Percentiles rank a stretch among this genome's conserved stretches.
phyloP scores from a whole-genome alignment of 345 rosid genomes.

The Litchi chinensis region DNA sequence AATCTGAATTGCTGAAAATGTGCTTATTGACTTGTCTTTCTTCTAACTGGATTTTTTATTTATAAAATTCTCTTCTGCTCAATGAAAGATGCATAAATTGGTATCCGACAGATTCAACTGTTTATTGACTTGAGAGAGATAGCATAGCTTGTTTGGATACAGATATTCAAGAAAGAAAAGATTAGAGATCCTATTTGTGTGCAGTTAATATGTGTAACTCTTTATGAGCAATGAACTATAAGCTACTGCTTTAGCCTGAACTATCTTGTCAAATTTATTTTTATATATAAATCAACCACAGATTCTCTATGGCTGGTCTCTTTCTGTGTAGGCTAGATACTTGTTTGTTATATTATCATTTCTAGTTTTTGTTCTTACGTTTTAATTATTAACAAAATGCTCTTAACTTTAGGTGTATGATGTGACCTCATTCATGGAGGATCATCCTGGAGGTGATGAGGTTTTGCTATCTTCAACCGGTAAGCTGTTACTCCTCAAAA shows the following conservation, averaged over 20 bases:
- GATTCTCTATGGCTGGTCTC: not conserved
- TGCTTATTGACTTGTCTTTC: not conserved
- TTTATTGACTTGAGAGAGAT: not conserved
- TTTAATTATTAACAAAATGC: not conserved
- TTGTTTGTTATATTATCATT: not conserved
- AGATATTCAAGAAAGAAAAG: not conserved
- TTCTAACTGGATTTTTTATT: not conserved
- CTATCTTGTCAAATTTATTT: not conserved
- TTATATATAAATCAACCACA: not conserved
- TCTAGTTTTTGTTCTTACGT: not conserved
- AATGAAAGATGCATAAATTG: not conserved
- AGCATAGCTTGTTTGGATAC: not conserved
- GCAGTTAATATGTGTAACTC: no score
- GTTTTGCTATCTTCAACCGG: conserved; percentile 93
- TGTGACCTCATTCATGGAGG: conserved; percentile 95
- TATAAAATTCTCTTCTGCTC: not conserved
- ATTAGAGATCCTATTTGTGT: not conserved
- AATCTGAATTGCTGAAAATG: not conserved
- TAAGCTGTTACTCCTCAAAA: conserved; percentile 17
- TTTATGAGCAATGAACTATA: not conserved
- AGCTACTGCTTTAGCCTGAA: no score
- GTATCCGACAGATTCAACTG: not conserved
- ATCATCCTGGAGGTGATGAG: conserved; percentile 99
- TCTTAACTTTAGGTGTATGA: conserved; percentile 69
- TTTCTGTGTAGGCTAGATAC: not conserved